Conservation (phyloP, 176 grass and related monocot genomes). For the Cenchrus fungigraminus region DNA sequence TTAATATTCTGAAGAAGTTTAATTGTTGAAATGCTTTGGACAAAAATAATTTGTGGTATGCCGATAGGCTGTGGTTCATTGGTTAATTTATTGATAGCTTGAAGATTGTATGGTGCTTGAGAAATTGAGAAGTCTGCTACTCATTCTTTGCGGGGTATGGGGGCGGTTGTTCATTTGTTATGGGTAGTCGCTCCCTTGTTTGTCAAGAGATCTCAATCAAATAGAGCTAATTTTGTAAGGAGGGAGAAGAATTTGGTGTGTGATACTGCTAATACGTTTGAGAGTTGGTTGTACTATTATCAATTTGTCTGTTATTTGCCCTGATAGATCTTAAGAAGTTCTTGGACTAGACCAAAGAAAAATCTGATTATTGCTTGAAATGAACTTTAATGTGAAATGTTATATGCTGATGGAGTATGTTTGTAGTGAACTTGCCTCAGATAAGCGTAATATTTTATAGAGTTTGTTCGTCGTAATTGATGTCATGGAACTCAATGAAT, state of each 20-base stretch:
- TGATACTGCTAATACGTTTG: background rate
- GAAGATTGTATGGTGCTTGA: background rate
- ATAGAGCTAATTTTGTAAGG: background rate
- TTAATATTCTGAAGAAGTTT: background rate
- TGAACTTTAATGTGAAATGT: slow-evolving; percentile 17
- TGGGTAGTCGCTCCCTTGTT: background rate
- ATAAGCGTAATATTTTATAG: background rate
- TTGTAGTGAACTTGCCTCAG: slow-evolving; percentile 8
- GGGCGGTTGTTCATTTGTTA: background rate
- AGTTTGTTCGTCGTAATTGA: slow-evolving; percentile 9
- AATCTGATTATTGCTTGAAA: background rate
- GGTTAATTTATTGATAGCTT: background rate
- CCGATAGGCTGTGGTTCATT: no score
- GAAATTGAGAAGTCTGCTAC: background rate
- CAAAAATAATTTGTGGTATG: background rate
- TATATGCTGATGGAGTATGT: background rate
- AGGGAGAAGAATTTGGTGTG: background rate
- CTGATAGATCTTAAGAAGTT: background rate
- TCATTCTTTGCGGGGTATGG: background rate
- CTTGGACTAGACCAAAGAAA: background rate
- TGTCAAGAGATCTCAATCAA: slow-evolving; percentile 8
- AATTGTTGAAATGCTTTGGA: background rate
- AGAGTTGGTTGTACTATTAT: background rate
- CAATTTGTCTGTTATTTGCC: background rate
- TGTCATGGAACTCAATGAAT: background rate